Conservation (phyloP, 306 rosid genomes). For the Comarum palustre region DNA sequence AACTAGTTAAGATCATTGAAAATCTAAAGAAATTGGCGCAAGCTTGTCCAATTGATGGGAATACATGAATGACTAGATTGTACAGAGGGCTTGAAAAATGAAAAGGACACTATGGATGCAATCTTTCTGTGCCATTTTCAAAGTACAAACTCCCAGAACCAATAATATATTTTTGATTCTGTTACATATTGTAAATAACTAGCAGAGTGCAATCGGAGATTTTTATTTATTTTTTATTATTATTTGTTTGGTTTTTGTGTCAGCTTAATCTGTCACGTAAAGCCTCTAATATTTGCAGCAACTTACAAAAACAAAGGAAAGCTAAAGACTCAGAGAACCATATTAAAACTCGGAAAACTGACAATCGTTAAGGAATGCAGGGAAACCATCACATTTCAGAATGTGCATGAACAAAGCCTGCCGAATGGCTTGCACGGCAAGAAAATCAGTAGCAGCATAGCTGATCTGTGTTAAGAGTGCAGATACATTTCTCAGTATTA, state of each 20-base stretch:
- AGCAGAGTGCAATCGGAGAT: background rate
- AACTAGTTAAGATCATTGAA: constrained; percentile 80
- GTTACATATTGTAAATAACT: background rate
- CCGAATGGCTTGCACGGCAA: background rate
- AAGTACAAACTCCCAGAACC: background rate
- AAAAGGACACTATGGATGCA: background rate
- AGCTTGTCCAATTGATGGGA: constrained; percentile 46
- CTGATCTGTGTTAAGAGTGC: background rate
- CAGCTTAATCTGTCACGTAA: background rate
- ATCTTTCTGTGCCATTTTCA: constrained; percentile 3
- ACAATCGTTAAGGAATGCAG: background rate
- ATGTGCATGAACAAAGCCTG: background rate
- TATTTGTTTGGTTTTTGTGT: background rate
- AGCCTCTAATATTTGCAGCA: background rate
- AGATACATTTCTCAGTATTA: background rate
- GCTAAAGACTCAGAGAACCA: background rate
- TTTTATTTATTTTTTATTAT: background rate
- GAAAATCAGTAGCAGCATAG: background rate
- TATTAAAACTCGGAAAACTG: background rate
- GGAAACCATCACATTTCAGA: background rate
- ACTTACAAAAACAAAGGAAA: background rate
- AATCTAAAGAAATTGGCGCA: constrained; percentile 67
- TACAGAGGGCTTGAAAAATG: background rate
- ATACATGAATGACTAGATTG: constrained; percentile 25
- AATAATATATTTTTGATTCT: background rate